Evolutionary conservation across 2,329 filamentous ascomycete species (phyloP).

Genomic region (Diplodia corticola): DNA sequence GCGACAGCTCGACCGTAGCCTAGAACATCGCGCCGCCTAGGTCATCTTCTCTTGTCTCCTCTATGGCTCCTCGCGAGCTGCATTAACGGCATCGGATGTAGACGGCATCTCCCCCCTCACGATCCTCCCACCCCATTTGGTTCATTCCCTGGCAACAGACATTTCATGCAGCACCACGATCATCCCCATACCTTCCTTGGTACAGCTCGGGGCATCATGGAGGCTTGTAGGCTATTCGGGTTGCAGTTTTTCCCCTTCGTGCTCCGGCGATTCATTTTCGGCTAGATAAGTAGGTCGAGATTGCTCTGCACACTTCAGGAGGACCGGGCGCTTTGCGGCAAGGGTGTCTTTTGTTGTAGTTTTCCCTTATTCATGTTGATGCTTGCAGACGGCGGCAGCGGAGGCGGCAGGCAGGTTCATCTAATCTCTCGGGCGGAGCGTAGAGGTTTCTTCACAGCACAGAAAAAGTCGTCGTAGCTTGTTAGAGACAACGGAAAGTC

Average conservation of each 20-base stretch:
- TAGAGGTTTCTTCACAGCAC: conserved; percentile 22
- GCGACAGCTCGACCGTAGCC: conserved; percentile 3
- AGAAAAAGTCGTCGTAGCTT: conserved; percentile 22
- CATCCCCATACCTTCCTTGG: conserved; percentile 22
- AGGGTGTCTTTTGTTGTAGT: conserved; percentile 22
- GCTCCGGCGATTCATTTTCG: conserved; percentile 21
- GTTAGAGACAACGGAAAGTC: conserved; percentile 22
- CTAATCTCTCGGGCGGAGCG: conserved; percentile 22
- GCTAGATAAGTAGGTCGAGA: conserved; percentile 23
- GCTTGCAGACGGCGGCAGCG: conserved; percentile 22
- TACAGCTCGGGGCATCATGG: conserved; percentile 7
- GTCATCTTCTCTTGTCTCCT: conserved; percentile 8
- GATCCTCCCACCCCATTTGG: conserved; percentile 13
- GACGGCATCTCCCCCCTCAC: conserved; percentile 22
- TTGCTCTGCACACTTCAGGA: conserved; percentile 24
- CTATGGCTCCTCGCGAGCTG: conserved; percentile 4
- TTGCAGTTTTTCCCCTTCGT: conserved; percentile 22
- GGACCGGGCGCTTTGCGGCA: conserved; percentile 24
- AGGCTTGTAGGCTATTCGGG: conserved; percentile 20
- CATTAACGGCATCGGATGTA: conserved; percentile 23
- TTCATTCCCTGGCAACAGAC: conserved; percentile 22
- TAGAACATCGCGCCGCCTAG: conserved; percentile 12
- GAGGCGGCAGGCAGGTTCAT: conserved; percentile 22
- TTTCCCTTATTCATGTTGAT: conserved; percentile 22
- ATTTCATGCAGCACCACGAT: conserved; percentile 20